These are phyloP conservation scores for Saksenaea vasiformis DNA, from an alignment of 371 early-diverging fungal genomes.

Conservation along the genomic window DNA sequence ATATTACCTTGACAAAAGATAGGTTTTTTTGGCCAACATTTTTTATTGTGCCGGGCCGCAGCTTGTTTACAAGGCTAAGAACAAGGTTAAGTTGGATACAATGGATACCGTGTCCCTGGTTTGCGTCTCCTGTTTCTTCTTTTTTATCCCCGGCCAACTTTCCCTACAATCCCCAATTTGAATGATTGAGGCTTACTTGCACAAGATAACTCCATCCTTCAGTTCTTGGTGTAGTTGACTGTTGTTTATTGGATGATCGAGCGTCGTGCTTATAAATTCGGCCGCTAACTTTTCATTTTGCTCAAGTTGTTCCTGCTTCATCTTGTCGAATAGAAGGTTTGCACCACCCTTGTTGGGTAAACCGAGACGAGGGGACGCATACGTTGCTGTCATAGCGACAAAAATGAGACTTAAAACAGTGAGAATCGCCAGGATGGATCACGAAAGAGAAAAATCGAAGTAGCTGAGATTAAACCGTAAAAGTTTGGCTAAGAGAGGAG, in stretches of 20 bases:
- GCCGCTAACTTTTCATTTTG: constrained; percentile 34
- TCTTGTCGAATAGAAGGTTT: constrained; percentile 28
- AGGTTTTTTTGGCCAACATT: constrained; percentile 47
- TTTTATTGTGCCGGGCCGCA: constrained; percentile 48
- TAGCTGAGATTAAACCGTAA: constrained; percentile 1
- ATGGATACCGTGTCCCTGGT: neutral
- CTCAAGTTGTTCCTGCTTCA: constrained; percentile 34
- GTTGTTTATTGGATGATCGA: constrained; percentile 19
- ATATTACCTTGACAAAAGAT: constrained; percentile 42
- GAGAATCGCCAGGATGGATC: constrained; percentile 12
- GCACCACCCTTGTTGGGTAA: constrained; percentile 38
- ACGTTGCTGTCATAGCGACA: constrained; percentile 18
- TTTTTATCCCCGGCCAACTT: neutral
- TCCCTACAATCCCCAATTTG: neutral
- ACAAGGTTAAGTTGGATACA: neutral
- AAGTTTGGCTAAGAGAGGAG: neutral
- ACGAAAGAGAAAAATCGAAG: constrained; percentile 6
- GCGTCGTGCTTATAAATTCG: constrained; percentile 31
- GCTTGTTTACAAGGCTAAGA: constrained; percentile 44
- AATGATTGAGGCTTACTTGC: constrained; percentile 37
- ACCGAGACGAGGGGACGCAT: constrained; percentile 27
- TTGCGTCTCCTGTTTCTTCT: constrained; percentile 3
- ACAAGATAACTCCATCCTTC: constrained; percentile 49
- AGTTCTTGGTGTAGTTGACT: constrained; percentile 54
- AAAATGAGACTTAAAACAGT: constrained; percentile 6